Base-by-base conservation (phyloP, 805 yeast genomes). In the Kuraishia cidri region DNA sequence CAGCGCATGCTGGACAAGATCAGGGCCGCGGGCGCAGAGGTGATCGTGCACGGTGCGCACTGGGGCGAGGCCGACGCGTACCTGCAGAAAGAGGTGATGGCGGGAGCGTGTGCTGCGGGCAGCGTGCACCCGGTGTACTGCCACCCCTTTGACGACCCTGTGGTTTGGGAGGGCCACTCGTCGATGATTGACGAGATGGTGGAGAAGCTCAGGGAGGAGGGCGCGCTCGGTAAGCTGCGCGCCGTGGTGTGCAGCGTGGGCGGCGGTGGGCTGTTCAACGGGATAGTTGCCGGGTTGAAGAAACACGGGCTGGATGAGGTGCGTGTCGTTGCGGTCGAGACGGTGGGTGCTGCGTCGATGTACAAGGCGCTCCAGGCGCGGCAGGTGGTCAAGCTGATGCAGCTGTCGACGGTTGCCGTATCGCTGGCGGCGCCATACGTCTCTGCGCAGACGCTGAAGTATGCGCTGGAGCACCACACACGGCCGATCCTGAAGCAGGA, bases 401-500 rank as follows among this genome's bases (percentile, higher is more conserved):
- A 47, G 4, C 64, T 69, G 4, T 48, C 60, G 14, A 70, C 83
- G 6, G 54, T 79, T 34, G 88, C 87, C 2, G 66, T 75, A 3
- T 72, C 81, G 0, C 59, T 80, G 34, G 84, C 85, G 3, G 72
- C 84, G 26, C 66, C 75, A 1, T 65, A 63, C 40, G 73, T 79
- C 6, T 67, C 83, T 1, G 44, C 54, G 6, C 54, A 62, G 42
- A 66, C 81, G 0, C 53, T 76, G 35, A 61, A 59, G 18, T 64
- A 66, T 40, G 67, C 69, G 20, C 34, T 51, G 19, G 51, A 41
- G 20, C 68, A 62, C 37, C 58, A 62, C 20, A 61, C 69, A 2
- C 52, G 41, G 26, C 57, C 74, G 2, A 41, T 65, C 2, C 58
- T 66, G 10, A 64, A 72, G 2, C 58, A 66, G 17, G 88, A 80